A percentile compares a stretch with the other conserved stretches of the same genome.
These are phyloP conservation scores for Podila epicladia DNA, from an alignment of 192 early-diverging fungal species.

Conservation along the genomic window DNA sequence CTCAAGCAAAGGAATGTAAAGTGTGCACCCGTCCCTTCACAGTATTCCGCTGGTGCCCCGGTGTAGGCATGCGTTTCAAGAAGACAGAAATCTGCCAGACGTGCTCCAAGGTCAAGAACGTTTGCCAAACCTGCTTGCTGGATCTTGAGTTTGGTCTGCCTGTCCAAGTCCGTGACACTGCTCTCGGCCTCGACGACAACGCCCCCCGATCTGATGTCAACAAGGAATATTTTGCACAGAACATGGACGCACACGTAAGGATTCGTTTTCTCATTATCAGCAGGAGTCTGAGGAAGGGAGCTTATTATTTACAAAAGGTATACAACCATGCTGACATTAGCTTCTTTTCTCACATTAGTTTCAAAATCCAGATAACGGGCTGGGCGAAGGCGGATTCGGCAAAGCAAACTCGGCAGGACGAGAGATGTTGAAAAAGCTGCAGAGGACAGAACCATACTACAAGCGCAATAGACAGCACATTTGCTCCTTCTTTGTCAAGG, in stretches of 20 bases:
- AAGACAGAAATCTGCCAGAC: slow-evolving; percentile 99
- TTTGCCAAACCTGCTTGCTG: slow-evolving; percentile 96
- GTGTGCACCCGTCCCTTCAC: slow-evolving; percentile 94
- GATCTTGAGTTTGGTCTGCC: slow-evolving; percentile 97
- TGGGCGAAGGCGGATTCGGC: slow-evolving; percentile 71
- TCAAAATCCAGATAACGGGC: slow-evolving; percentile 41
- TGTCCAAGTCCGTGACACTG: slow-evolving; percentile 92
- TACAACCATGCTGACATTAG: too few species aligned
- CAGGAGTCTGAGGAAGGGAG: too few species aligned
- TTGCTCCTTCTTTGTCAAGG: slow-evolving; percentile 97
- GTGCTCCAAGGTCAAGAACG: slow-evolving; percentile 98
- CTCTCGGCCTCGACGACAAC: slow-evolving; percentile 76
- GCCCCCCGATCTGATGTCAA: slow-evolving; percentile 90
- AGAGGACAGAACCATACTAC: slow-evolving; percentile 90
- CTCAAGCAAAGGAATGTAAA: slow-evolving; percentile 81
- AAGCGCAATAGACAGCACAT: slow-evolving; percentile 90
- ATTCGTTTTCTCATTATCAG: neutral
- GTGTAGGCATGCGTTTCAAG: slow-evolving; percentile 94
- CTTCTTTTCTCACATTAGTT: slow-evolving; percentile 13
- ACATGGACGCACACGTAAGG: slow-evolving; percentile 71
- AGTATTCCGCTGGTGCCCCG: slow-evolving; percentile 96
- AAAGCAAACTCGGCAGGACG: slow-evolving; percentile 78
- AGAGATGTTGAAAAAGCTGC: slow-evolving; percentile 79
- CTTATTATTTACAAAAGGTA: too few species aligned
- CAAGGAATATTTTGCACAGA: slow-evolving; percentile 87